phyloP scores from a whole-genome alignment of 2,329 filamentous ascomycete genomes.

The Bipolaris zeicola region DNA sequence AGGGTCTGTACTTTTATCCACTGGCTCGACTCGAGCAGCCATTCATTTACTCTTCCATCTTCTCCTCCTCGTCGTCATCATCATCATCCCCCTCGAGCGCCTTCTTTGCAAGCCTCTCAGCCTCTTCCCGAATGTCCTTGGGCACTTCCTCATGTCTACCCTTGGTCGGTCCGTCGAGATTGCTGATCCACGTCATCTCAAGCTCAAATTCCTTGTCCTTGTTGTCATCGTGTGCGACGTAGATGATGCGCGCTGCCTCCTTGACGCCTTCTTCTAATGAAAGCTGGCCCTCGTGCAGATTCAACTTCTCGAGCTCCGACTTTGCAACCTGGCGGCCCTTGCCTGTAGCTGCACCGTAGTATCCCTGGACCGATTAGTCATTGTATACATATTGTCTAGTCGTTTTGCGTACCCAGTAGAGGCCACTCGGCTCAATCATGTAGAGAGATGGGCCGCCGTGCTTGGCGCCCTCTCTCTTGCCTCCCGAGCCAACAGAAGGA shows the following conservation, averaged over 20 bases:
- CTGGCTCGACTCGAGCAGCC: background rate
- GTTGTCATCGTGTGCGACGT: slow-evolving; percentile 96
- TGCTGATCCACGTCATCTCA: slow-evolving; percentile 98
- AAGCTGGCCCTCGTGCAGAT: slow-evolving; percentile 77
- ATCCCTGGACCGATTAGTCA: slow-evolving; percentile 63
- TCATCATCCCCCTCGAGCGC: slow-evolving; percentile 82
- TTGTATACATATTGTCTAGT: background rate
- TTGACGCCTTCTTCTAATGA: slow-evolving; percentile 88
- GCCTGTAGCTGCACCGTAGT: slow-evolving; percentile 96
- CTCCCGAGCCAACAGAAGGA: slow-evolving; percentile 78
- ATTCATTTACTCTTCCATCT: slow-evolving; percentile 86
- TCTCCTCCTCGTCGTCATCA: slow-evolving; percentile 68
- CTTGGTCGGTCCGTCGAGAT: slow-evolving; percentile 82
- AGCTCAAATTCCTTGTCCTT: slow-evolving; percentile 99
- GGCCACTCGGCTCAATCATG: slow-evolving; percentile 97
- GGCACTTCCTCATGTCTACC: slow-evolving; percentile 93
- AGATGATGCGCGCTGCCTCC: slow-evolving; percentile 96
- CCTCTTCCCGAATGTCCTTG: slow-evolving; percentile 86
- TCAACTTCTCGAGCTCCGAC: slow-evolving; percentile 96
- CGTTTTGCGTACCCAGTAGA: slow-evolving; percentile 75
- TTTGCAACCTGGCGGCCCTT: slow-evolving; percentile 97
- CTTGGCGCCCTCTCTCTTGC: slow-evolving; percentile 75
- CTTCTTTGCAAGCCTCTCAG: slow-evolving; percentile 90
- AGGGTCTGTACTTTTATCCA: slow-evolving; percentile 32
- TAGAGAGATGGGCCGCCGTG: slow-evolving; percentile 92